These are phyloP conservation scores for Cicer bijugum DNA, from an alignment of 306 rosid species.

Conservation along the genomic window DNA sequence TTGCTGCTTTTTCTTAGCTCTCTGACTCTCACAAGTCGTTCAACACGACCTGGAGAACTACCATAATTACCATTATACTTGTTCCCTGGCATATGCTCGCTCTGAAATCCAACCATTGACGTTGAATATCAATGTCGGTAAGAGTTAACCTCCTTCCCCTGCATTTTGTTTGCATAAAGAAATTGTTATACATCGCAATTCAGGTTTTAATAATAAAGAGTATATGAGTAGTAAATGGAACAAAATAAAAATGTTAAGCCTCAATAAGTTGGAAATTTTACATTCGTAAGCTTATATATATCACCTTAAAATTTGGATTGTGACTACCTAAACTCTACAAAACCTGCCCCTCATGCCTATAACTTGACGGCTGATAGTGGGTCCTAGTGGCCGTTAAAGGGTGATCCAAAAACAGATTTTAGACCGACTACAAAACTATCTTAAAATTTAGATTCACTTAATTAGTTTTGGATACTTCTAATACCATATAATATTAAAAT, in stretches of 20 bases:
- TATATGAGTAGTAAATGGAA: conserved; percentile 5
- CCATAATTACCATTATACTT: conserved; percentile 58
- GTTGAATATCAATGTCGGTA: conserved; percentile 45
- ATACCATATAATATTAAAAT: too few relatives aligned
- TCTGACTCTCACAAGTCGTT: conserved; percentile 70
- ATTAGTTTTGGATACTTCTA: too few relatives aligned
- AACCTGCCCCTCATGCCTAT: too few relatives aligned
- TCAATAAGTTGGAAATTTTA: conserved; percentile 14
- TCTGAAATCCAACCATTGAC: conserved; percentile 58
- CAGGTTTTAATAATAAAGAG: conserved; percentile 30
- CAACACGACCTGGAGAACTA: conserved; percentile 59
- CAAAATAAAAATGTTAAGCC: background rate
- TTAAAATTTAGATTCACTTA: too few relatives aligned
- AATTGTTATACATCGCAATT: conserved; percentile 31
- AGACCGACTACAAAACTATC: too few relatives aligned
- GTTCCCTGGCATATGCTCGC: conserved; percentile 78
- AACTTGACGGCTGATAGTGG: too few relatives aligned
- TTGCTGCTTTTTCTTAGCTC: conserved; percentile 60
- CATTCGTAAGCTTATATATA: conserved; percentile 17
- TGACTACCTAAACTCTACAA: too few relatives aligned
- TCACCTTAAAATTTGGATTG: too few relatives aligned
- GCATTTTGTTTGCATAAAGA: conserved; percentile 51
- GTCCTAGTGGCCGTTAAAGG: too few relatives aligned
- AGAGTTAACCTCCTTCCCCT: conserved; percentile 54
- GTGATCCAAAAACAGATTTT: too few relatives aligned